Base-by-base conservation (phyloP, 2,329 filamentous ascomycete genomes). In the Aureobasidium sp. region DNA sequence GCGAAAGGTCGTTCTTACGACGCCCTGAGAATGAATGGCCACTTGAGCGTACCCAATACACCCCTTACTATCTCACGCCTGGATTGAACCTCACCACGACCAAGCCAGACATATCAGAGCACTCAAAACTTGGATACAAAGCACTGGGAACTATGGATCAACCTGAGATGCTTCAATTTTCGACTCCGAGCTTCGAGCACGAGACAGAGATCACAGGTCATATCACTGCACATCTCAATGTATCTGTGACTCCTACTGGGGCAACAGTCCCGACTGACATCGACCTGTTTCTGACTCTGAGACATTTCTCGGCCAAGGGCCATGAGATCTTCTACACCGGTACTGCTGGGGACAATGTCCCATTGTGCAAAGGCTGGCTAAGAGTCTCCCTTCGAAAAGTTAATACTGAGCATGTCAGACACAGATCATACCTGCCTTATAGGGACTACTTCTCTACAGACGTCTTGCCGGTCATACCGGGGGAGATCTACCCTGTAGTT, bases 141-240 rank as follows among this genome's bases (percentile, higher is more conserved):
- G 84, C 84, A 0, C 75, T 87, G 0, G 84, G 85, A 0, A 81
- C 76, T 0, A 66, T 87, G 0, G 76, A 84, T 0, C 76, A 80
- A 9, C 81, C 79, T 0, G 75, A 84, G 51, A 59, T 79, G 0
- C 66, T 88, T 0, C 79, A 82, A 29, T 89, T 89, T 69, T 76
- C 75, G 1, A 86, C 82, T 0, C 62, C 75, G 0, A 75, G 83
- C 0, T 87, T 89, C 62, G 77, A 80, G 26, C 64, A 76, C 10
- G 84, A 88, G 67, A 87, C 82, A 0, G 87, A 89, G 68, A 82
- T 90, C 59, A 89, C 87, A 0, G 87, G 87, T 0, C 84, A 89
- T 67, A 75, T 87, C 27, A 76, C 82, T 0, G 85, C 84, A 0
- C 85, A 83, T 65, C 75, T 90, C 5, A 84, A 85, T 64, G 82